Conservation (phyloP, 108 stramenopile species). For the Fistulifera pelliculosa region DNA sequence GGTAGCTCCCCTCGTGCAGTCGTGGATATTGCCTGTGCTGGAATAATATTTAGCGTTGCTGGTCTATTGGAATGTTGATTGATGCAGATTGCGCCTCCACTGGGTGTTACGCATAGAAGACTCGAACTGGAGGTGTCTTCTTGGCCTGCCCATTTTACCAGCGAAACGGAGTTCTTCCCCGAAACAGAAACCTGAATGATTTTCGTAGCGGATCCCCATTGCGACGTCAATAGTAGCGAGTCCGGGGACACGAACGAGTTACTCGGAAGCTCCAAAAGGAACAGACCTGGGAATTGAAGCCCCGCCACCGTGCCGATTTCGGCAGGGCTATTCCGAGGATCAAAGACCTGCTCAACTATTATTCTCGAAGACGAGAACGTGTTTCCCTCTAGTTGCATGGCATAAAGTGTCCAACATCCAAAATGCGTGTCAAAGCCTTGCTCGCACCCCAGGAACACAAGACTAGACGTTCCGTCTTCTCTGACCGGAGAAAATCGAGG, state of each 20-base stretch:
- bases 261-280: slow-evolving; percentile 42
- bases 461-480: slow-evolving; percentile 11
- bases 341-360: slow-evolving; percentile 8
- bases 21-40: neutral
- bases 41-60: slow-evolving; percentile 32
- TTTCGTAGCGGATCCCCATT: slow-evolving; percentile 52
- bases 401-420: slow-evolving; percentile 51
- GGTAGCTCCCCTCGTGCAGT: too few species aligned
- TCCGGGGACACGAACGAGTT: slow-evolving; percentile 21
- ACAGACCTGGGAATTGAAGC: slow-evolving; percentile 69
- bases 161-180: neutral
- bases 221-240: slow-evolving; percentile 31
- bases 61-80: slow-evolving; percentile 30
- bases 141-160: too few species aligned
- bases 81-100: slow-evolving; percentile 38
- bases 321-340: neutral
- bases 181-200: slow-evolving; percentile 27
- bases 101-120: slow-evolving; percentile 30
- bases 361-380: slow-evolving; percentile 18
- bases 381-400: slow-evolving; percentile 21
- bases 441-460: slow-evolving; percentile 47
- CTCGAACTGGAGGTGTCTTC: slow-evolving; percentile 19
- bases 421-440: slow-evolving; percentile 62
- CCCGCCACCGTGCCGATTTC: slow-evolving; percentile 22
- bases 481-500: slow-evolving; percentile 39